Base-by-base conservation (phyloP, 257 asterid genomes). In the Nicotiana sylvestris region DNA sequence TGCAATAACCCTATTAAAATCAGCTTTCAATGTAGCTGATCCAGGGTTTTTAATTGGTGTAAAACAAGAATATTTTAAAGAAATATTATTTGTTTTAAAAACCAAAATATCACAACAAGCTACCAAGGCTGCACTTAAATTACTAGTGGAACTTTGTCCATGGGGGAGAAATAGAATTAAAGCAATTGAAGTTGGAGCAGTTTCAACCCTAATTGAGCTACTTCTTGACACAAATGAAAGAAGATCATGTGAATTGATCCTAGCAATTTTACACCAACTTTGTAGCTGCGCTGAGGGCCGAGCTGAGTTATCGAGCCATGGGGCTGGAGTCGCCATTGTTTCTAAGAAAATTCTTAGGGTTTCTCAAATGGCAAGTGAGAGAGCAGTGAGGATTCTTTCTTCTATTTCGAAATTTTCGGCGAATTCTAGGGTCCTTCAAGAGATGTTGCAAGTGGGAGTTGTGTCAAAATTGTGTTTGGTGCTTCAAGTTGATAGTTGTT, bases 271-370 rank as follows among this genome's bases (percentile, higher is more conserved):
- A 85, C 94, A 94, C 35, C 97, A 91, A 84, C 91, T 94, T 0
- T 93, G 97, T 66, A 62, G 91, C 37, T 90, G 97, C 39, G 97
- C 98, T 0, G 97, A 93, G 56, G 98, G 98, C 15, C 88, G 97
- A 0, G 97, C 97, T 0, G 93, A 91, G 87, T 84, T 94, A 51
- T 81, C 92, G 83, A 82, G 85, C 46, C 98, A 94, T 39, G 95
- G 88, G 5, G 97, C 91, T 1, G 98, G 98, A 2, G 21, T 93
- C 17, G 98, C 97, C 4, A 43, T 93, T 1, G 91, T 94, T 9
- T 94, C 97, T 4, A 93, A 91, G 92, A 93, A 92, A 64, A 87
- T 94, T 3, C 90, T 92, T 65, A 91, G 97, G 93, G 94, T 93
- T 82, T 94, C 98, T 5, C 85, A 81, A 6, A 89, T 66, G 77